Percentiles rank a stretch among this genome's conserved stretches.
phyloP scores from a whole-genome alignment of 768 basidiomycete species.

The Leccinellum luteum region DNA sequence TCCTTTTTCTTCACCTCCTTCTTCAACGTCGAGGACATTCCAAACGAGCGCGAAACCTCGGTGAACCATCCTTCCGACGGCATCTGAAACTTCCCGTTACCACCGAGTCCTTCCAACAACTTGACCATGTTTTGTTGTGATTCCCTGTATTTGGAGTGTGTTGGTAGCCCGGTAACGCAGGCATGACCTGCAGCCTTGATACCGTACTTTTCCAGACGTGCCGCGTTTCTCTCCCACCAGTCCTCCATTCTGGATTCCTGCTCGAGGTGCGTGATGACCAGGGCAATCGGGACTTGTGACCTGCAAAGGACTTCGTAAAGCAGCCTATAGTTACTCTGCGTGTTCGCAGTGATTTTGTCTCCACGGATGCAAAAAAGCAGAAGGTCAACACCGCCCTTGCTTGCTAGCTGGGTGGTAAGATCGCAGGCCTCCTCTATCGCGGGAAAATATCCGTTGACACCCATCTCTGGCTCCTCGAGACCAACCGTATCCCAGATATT shows the following conservation, averaged over 20 bases:
- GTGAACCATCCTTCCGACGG: slow-evolving; percentile 22
- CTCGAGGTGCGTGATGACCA: neutral
- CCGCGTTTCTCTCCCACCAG: neutral
- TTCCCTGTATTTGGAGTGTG: slow-evolving; percentile 25
- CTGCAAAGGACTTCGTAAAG: neutral
- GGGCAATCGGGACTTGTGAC: neutral
- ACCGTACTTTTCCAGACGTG: neutral
- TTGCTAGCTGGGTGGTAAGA: too few relatives aligned
- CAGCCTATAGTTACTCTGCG: neutral
- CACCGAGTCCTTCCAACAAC: slow-evolving; percentile 10
- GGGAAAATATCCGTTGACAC: too few relatives aligned
- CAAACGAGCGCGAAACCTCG: slow-evolving; percentile 20
- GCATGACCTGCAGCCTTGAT: slow-evolving; percentile 24
- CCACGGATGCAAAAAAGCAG: too few relatives aligned
- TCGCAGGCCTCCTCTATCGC: too few relatives aligned
- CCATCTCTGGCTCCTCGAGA: too few relatives aligned
- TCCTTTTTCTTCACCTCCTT: too few relatives aligned
- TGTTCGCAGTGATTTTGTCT: too few relatives aligned
- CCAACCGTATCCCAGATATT: neutral
- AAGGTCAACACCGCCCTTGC: too few relatives aligned
- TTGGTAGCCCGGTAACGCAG: slow-evolving; percentile 33
- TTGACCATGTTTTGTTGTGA: slow-evolving; percentile 16
- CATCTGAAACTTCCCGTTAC: slow-evolving; percentile 14
- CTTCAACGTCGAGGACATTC: too few relatives aligned
- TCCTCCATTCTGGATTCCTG: neutral